Percentiles rank a stretch among this genome's conserved stretches.
Conservation (phyloP, 2,329 filamentous ascomycete genomes). For the Fulvia fulva region DNA sequence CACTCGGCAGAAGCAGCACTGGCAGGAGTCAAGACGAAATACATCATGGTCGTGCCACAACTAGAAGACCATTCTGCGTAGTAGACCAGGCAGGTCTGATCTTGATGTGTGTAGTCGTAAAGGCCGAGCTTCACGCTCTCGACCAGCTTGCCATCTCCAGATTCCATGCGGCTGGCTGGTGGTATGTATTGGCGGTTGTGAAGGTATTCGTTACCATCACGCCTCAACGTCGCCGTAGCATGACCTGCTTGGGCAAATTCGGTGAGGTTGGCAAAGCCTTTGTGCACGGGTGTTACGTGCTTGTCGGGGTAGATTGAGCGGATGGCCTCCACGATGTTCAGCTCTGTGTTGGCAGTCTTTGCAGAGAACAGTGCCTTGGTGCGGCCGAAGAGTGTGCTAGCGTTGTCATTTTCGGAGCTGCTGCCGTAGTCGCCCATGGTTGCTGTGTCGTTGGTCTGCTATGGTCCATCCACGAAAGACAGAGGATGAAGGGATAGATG, state of each 20-base stretch:
- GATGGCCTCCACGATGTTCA: conserved; percentile 12
- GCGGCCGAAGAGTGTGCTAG: conserved; percentile 3
- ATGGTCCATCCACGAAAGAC: not conserved
- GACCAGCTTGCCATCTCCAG: conserved; percentile 33
- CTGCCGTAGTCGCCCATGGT: conserved; percentile 7
- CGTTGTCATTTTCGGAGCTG: not conserved
- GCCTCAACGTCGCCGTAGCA: conserved; percentile 35
- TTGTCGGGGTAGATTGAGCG: conserved; percentile 8
- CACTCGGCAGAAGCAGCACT: not conserved
- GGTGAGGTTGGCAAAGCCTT: conserved; percentile 30
- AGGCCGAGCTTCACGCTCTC: conserved; percentile 40
- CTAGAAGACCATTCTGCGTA: conserved; percentile 32
- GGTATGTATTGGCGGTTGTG: conserved; percentile 34
- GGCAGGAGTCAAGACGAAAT: conserved; percentile 17
- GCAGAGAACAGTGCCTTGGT: conserved; percentile 9
- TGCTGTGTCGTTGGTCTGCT: not conserved
- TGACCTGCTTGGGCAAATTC: conserved; percentile 40
- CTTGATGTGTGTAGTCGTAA: conserved; percentile 41
- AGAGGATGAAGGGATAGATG: not conserved
- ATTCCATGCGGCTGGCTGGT: conserved; percentile 35
- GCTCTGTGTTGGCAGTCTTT: conserved; percentile 6
- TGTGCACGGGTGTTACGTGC: conserved; percentile 11
- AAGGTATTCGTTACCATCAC: conserved; percentile 34
- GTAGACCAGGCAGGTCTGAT: conserved; percentile 37
- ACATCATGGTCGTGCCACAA: conserved; percentile 1